A percentile compares a stretch with the other conserved stretches of the same genome.
These are phyloP conservation scores for Cornus suecica DNA, from an alignment of 148 eudicot genomes.

Conservation along the genomic window DNA sequence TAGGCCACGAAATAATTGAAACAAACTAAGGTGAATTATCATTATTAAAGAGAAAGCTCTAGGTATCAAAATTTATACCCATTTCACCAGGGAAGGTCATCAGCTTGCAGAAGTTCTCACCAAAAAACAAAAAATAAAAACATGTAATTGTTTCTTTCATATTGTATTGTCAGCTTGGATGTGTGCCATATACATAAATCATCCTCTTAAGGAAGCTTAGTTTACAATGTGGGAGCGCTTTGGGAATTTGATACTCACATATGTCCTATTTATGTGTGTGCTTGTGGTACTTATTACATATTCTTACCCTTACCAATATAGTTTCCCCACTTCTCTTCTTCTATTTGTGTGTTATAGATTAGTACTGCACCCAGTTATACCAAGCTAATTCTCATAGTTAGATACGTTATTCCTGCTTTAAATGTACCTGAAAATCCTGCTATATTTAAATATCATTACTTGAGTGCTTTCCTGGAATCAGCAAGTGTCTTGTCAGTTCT, in stretches of 20 bases:
- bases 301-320: no score
- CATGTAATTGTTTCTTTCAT: background rate
- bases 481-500: background rate
- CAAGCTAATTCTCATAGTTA: background rate
- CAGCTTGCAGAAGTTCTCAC: background rate
- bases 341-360: background rate
- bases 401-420: background rate
- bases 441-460: background rate
- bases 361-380: background rate
- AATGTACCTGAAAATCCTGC: background rate
- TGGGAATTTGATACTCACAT: background rate
- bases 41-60: background rate
- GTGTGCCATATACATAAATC: background rate
- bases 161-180: background rate
- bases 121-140: no score
- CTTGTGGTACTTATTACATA: background rate
- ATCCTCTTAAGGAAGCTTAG: background rate
- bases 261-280: background rate
- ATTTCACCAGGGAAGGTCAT: background rate
- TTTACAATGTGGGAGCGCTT: background rate
- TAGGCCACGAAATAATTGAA: background rate
- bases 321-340: no score
- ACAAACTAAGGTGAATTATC: background rate
- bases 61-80: background rate
- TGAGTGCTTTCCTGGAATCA: background rate